phyloP scores from a whole-genome alignment of 768 basidiomycete genomes.

The Trametes coccinea region DNA sequence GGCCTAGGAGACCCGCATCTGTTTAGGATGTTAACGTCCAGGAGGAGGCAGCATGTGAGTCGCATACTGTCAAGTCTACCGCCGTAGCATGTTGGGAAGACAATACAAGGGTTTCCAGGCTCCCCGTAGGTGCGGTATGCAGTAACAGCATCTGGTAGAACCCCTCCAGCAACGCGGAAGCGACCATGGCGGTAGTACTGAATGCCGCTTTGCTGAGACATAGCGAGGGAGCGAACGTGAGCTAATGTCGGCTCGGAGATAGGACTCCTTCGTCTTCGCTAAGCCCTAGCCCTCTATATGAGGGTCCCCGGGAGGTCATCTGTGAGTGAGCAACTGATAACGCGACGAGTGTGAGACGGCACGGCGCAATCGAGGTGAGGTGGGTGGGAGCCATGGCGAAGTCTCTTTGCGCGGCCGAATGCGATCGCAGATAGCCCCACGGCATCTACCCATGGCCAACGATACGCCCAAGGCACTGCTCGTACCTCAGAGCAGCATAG shows the following conservation, averaged over 20 bases:
- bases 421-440: too few relatives aligned
- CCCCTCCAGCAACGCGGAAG: slow-evolving; percentile 51
- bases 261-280: too few relatives aligned
- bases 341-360: not conserved
- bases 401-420: too few relatives aligned
- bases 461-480: too few relatives aligned
- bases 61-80: slow-evolving; percentile 51
- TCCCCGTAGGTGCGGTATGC: slow-evolving; percentile 59
- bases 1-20: slow-evolving; percentile 38
- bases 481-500: too few relatives aligned
- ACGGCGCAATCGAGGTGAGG: not conserved
- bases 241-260: too few relatives aligned
- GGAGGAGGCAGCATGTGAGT: not conserved
- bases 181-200: slow-evolving; percentile 57
- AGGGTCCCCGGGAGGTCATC: not conserved
- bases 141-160: slow-evolving; percentile 56
- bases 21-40: not conserved
- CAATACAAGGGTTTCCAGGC: slow-evolving; percentile 52
- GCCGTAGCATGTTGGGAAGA: slow-evolving; percentile 59
- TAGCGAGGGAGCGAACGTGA: not conserved
- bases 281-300: too few relatives aligned
- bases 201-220: slow-evolving; percentile 31
- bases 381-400: not conserved
- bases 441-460: too few relatives aligned
- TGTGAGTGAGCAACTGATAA: not conserved